Conservation (phyloP, 345 rosid genomes). For the Aethionema arabicum region DNA sequence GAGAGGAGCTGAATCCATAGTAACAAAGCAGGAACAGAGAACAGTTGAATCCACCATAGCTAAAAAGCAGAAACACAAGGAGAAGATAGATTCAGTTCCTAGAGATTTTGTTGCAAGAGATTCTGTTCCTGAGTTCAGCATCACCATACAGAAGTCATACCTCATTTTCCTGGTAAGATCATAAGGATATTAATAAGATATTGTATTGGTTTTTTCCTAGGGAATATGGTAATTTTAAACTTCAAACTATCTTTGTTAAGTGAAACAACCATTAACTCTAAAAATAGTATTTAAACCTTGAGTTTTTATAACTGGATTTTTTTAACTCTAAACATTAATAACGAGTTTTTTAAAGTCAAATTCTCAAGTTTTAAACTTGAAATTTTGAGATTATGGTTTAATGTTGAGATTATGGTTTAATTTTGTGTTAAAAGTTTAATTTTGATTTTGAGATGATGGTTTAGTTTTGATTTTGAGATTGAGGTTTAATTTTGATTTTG, state of each 20-base stretch:
- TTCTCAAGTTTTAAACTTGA: no score
- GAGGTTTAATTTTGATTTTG: no score
- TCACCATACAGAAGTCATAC: slow-evolving; percentile 28
- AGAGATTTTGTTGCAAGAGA: no score
- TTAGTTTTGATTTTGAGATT: no score
- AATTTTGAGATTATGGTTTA: no score
- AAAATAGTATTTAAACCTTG: no score
- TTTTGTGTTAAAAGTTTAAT: no score
- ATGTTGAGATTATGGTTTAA: no score
- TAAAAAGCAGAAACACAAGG: neutral
- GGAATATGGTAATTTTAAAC: neutral
- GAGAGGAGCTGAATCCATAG: neutral
- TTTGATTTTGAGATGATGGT: no score
- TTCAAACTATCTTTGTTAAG: neutral
- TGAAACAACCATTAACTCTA: neutral
- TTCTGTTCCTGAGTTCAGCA: slow-evolving; percentile 16
- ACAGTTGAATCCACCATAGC: neutral
- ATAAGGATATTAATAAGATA: neutral
- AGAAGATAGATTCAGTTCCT: neutral
- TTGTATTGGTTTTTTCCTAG: neutral
- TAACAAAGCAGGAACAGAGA: neutral
- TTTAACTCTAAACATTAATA: no score
- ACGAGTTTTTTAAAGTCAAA: no score
- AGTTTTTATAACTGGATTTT: no score
- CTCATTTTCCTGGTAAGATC: slow-evolving; percentile 31